Evolutionary conservation across 2,329 filamentous ascomycete genomes (phyloP).

Genomic region (Alternaria triticimaculans): DNA sequence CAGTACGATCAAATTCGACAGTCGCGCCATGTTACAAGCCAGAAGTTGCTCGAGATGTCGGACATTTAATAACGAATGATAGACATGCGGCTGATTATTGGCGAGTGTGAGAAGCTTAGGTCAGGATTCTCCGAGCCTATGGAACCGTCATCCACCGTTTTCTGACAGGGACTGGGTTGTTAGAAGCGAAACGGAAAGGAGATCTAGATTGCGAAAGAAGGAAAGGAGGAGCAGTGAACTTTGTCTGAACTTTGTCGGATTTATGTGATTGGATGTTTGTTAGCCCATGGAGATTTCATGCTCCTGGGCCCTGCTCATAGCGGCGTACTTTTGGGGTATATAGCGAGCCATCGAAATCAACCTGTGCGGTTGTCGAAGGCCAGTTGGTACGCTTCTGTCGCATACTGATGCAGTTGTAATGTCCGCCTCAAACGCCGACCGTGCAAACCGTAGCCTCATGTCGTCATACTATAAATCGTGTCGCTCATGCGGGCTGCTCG

Average conservation of each 20-base stretch:
- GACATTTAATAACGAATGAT: constrained; percentile 4
- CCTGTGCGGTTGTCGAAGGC: constrained; percentile 13
- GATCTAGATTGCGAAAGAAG: not conserved
- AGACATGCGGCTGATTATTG: constrained; percentile 7
- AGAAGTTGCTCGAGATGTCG: not conserved
- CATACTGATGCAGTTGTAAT: constrained; percentile 15
- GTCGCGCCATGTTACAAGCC: constrained; percentile 4
- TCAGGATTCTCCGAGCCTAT: constrained; percentile 10
- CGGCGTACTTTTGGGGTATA: constrained; percentile 26
- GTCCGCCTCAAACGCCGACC: constrained; percentile 20
- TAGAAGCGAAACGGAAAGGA: not conserved
- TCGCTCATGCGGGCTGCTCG: constrained; percentile 46
- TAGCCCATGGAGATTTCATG: not conserved
- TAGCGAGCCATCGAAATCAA: constrained; percentile 13
- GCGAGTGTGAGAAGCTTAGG: not conserved
- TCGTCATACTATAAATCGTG: constrained; percentile 12
- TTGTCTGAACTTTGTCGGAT: constrained; percentile 3
- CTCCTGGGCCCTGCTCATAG: constrained; percentile 8
- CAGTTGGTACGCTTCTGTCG: constrained; percentile 9
- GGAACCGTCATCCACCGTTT: not conserved
- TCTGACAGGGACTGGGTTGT: not conserved
- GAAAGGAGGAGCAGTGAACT: not conserved
- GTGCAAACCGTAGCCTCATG: constrained; percentile 22
- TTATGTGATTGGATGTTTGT: constrained; percentile 4
- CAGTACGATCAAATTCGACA: constrained; percentile 5